These are phyloP conservation scores for Aureobasidium musti DNA, from an alignment of 2,329 filamentous ascomycete genomes.

Conservation along the genomic window DNA sequence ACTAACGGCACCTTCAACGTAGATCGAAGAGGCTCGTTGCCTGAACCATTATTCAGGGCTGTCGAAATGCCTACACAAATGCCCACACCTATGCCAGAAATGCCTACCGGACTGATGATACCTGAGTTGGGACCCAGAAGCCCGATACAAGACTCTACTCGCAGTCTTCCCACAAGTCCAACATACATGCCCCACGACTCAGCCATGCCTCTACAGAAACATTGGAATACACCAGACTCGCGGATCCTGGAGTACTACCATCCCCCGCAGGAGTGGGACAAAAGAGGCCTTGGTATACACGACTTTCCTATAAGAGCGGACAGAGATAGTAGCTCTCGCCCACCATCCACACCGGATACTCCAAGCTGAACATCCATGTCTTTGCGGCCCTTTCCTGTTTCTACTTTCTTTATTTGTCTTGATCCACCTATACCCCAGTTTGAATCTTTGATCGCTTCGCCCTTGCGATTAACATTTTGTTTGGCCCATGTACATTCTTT, in stretches of 20 bases:
- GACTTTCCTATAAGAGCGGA: too few relatives aligned
- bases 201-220: background rate
- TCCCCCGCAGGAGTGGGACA: too few relatives aligned
- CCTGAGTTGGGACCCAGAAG: background rate
- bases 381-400: background rate
- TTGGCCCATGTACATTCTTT: background rate
- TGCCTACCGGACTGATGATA: background rate
- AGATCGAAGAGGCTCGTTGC: background rate
- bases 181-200: background rate
- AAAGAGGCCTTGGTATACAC: too few relatives aligned
- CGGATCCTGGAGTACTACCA: background rate
- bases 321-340: too few relatives aligned
- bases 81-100: background rate
- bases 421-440: background rate
- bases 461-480: background rate
- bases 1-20: background rate
- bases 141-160: background rate
- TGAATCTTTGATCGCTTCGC: background rate
- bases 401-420: background rate
- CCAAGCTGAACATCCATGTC: background rate
- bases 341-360: background rate
- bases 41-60: background rate
- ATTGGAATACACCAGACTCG: background rate
- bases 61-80: background rate
- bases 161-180: background rate